Percentiles rank a stretch among this genome's conserved stretches.
Conservation (phyloP, 345 rosid species). For the Erucastrum elatum region DNA sequence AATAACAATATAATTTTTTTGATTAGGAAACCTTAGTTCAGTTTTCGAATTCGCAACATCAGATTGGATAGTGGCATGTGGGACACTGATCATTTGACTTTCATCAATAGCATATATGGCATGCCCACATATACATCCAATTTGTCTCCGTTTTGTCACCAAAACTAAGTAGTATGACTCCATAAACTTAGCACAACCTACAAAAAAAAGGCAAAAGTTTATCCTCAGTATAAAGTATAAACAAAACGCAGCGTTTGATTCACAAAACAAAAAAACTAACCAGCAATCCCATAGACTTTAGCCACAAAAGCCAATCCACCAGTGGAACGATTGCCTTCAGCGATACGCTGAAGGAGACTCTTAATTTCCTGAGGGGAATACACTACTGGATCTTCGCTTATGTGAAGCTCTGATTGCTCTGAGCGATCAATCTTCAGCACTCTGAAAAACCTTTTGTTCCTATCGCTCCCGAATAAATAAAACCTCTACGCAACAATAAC, state of each 20-base stretch:
- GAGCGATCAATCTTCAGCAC: slow-evolving; percentile 94
- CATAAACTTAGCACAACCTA: slow-evolving; percentile 94
- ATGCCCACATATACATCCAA: slow-evolving; percentile 93
- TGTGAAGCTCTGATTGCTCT: slow-evolving; percentile 88
- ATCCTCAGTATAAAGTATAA: neutral
- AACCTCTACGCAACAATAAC: slow-evolving; percentile 53
- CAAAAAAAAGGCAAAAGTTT: neutral
- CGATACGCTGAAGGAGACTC: slow-evolving; percentile 86
- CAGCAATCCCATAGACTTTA: slow-evolving; percentile 91
- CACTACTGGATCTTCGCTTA: slow-evolving; percentile 92
- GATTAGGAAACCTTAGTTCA: slow-evolving; percentile 62
- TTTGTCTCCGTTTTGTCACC: slow-evolving; percentile 84
- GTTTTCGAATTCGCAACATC: slow-evolving; percentile 93
- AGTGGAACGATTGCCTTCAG: slow-evolving; percentile 91
- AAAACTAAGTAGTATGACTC: slow-evolving; percentile 90
- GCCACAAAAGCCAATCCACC: slow-evolving; percentile 81
- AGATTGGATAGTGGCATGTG: slow-evolving; percentile 77
- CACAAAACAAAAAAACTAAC: slow-evolving; percentile 40
- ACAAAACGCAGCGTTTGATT: neutral
- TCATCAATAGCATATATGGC: slow-evolving; percentile 86
- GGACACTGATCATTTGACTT: slow-evolving; percentile 83
- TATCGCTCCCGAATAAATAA: slow-evolving; percentile 94
- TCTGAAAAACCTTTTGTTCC: slow-evolving; percentile 76
- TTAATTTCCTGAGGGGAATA: slow-evolving; percentile 86
- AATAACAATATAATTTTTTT: too few species aligned